These are phyloP conservation scores for Perkinsus chesapeaki DNA, from an alignment of 169 alveolate genomes.

Conservation along the genomic window DNA sequence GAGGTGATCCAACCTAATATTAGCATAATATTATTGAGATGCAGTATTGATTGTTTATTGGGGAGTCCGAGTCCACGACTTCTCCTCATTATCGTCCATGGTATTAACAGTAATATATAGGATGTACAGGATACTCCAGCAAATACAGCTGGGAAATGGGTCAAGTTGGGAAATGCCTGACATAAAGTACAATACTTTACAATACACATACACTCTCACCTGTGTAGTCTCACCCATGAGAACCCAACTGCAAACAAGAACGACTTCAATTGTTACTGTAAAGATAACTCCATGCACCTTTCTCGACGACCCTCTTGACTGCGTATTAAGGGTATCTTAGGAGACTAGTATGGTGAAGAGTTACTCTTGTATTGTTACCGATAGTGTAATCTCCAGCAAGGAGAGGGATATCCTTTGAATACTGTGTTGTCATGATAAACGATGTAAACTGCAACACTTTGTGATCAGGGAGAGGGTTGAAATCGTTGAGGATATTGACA, in stretches of 20 bases:
- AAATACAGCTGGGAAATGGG: not conserved
- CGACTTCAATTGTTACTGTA: not conserved
- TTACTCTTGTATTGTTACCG: too few relatives aligned
- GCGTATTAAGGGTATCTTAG: not conserved
- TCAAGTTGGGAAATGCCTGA: not conserved
- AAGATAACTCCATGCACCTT: not conserved
- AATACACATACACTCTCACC: not conserved
- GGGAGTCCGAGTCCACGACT: not conserved
- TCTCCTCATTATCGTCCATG: not conserved
- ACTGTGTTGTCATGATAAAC: too few relatives aligned
- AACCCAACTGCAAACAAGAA: not conserved
- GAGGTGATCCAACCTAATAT: not conserved
- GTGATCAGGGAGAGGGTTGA: too few relatives aligned
- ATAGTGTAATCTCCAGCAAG: too few relatives aligned
- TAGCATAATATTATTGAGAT: not conserved
- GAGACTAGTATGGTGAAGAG: too few relatives aligned
- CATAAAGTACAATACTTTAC: not conserved
- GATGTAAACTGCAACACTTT: too few relatives aligned
- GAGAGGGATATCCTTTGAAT: too few relatives aligned
- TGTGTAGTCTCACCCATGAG: not conserved
- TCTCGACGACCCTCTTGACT: not conserved
- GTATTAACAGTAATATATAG: not conserved
- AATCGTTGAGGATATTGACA: too few relatives aligned
- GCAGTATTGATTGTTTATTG: not conserved
- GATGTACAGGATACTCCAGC: not conserved